Evolutionary conservation across 345 rosid species (phyloP).

Genomic region (Linum lewisii): DNA sequence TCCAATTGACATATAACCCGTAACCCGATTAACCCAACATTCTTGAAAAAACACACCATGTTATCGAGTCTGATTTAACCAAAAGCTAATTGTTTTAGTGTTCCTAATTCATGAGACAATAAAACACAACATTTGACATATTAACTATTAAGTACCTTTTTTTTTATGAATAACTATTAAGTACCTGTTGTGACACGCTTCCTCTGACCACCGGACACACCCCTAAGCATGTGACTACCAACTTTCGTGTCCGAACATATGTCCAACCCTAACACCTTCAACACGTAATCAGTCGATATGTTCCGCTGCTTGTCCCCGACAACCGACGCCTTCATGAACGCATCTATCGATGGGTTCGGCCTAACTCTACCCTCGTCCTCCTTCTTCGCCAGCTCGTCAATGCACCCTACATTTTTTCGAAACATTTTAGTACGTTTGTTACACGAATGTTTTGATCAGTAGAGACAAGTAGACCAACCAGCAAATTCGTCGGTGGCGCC

Average conservation of each 20-base stretch:
- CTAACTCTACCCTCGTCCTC: constrained; percentile 60
- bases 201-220: constrained; percentile 92
- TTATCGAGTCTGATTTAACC: too few relatives aligned
- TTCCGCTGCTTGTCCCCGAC: constrained; percentile 61
- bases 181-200: constrained; percentile 90
- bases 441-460: background rate
- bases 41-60: too few relatives aligned
- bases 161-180: too few relatives aligned
- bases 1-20: too few relatives aligned
- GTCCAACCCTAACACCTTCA: constrained; percentile 86
- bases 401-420: constrained; percentile 49
- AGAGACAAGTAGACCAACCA: constrained; percentile 30
- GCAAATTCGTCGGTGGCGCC: constrained; percentile 81
- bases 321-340: constrained; percentile 95
- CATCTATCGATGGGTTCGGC: constrained; percentile 78
- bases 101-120: too few relatives aligned
- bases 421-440: too few relatives aligned
- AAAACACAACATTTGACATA: too few relatives aligned
- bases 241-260: constrained; percentile 81
- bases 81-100: too few relatives aligned
- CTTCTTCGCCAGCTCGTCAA: constrained; percentile 50
- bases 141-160: constrained; percentile 45
- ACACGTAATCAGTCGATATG: constrained; percentile 68
- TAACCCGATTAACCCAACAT: too few relatives aligned
- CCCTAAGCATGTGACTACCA: constrained; percentile 89